These are phyloP conservation scores for Cryphonectria nitschkei DNA, from an alignment of 2,329 filamentous ascomycete species.

Conservation along the genomic window DNA sequence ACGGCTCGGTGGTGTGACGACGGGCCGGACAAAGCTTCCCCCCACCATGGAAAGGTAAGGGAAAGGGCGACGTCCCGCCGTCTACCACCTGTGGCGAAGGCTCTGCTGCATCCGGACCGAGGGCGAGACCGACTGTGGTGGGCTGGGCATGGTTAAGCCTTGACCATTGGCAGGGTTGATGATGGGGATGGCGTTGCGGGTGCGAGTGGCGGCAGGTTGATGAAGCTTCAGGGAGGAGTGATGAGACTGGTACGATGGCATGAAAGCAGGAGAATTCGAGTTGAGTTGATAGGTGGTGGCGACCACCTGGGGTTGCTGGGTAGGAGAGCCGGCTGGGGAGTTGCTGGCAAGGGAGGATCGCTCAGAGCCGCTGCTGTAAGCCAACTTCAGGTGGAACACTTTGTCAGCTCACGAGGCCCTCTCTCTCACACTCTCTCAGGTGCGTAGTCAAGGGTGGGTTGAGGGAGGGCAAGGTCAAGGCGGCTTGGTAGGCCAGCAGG, in stretches of 20 bases:
- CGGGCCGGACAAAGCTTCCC: constrained; percentile 39
- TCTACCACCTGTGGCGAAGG: constrained; percentile 60
- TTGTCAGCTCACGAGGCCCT: constrained; percentile 37
- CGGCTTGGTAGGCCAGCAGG: background rate
- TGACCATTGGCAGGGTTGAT: constrained; percentile 81
- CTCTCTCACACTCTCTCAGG: background rate
- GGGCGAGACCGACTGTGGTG: constrained; percentile 73
- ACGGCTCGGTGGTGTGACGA: constrained; percentile 41
- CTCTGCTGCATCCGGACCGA: constrained; percentile 60
- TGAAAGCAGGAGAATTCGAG: constrained; percentile 67
- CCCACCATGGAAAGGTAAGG: constrained; percentile 38
- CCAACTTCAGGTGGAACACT: constrained; percentile 48
- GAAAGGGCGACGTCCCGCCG: constrained; percentile 33
- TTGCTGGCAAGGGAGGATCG: constrained; percentile 93
- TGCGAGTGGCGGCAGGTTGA: constrained; percentile 86
- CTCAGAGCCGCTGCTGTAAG: constrained; percentile 62
- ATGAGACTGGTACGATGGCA: constrained; percentile 68
- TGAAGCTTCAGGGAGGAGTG: constrained; percentile 77
- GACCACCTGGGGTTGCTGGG: constrained; percentile 82
- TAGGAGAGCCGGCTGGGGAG: constrained; percentile 88
- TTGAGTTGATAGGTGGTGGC: constrained; percentile 78
- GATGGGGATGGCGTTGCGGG: constrained; percentile 95
- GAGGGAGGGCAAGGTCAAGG: background rate
- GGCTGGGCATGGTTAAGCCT: constrained; percentile 84
- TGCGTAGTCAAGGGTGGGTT: background rate